Base-by-base conservation (phyloP, 2,329 filamentous ascomycete species). In the Plenodomus biglobosus region DNA sequence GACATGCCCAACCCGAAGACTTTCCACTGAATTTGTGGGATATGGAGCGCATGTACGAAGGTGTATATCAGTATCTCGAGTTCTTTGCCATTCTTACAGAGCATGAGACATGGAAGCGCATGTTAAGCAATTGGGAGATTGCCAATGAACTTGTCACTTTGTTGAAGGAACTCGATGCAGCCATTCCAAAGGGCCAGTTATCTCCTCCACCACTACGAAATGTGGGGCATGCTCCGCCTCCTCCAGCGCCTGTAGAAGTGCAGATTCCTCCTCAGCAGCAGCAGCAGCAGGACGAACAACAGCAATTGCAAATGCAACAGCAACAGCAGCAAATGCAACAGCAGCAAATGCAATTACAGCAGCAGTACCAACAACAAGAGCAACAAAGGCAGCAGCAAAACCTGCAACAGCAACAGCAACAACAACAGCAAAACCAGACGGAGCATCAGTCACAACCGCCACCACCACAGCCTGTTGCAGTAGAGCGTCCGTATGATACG, bases 1-100 rank as follows among this genome's bases (percentile, higher is more conserved):
- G 86, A 24, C 80, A 85, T 47, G 84, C 86, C 15, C 83, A 92
- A 51, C 85, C 90, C 0, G 85, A 89, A 53, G 92, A 96, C 64
- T 97, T 96, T 62, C 92, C 92, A 0, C 85, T 96, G 1, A 95
- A 97, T 62, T 82, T 91, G 39, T 97, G 92, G 92, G 92, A 97
- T 64, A 95, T 97, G 87, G 92, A 97, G 69, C 85, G 92, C 13
- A 92, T 95, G 49, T 96, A 95, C 69, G 92, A 97, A 65, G 92
- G 92, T 0, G 84, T 97, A 1, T 90, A 92, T 42, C 92, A 96
- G 70, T 96, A 95, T 66, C 83, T 97, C 1, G 92, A 96, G 61
- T 95, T 97, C 68, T 87, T 96, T 44, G 90, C 88, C 15, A 92
- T 94, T 0, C 83, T 96, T 21, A 91, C 90, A 0, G 92, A 96